These are phyloP conservation scores for Pleurotus tuber-regium DNA, from an alignment of 768 basidiomycete genomes.

Conservation along the genomic window DNA sequence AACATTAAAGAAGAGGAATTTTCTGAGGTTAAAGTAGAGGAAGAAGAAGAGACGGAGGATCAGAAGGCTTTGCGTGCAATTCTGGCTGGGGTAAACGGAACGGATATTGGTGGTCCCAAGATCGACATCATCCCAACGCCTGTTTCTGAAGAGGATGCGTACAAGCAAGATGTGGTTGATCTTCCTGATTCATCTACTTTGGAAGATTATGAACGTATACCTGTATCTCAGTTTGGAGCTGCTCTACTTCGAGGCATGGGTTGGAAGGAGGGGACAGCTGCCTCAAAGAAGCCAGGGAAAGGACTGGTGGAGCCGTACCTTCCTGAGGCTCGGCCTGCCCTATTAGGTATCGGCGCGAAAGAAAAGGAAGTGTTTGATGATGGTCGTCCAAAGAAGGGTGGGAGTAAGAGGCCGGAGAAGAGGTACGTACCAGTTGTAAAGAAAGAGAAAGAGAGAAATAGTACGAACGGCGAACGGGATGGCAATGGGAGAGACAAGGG, in stretches of 20 bases:
- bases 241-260: constrained; percentile 96
- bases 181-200: constrained; percentile 75
- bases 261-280: constrained; percentile 83
- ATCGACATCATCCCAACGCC: constrained; percentile 67
- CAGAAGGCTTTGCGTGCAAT: constrained; percentile 78
- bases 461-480: neutral
- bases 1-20: constrained; percentile 20
- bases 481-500: constrained; percentile 13
- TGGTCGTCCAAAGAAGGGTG: constrained; percentile 50
- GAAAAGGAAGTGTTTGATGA: constrained; percentile 73
- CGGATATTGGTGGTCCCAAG: constrained; percentile 34
- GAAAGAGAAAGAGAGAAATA: constrained; percentile 49
- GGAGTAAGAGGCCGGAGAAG: constrained; percentile 55
- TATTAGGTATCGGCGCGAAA: constrained; percentile 94
- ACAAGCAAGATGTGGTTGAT: constrained; percentile 77
- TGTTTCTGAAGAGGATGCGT: constrained; percentile 78
- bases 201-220: constrained; percentile 87
- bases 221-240: constrained; percentile 89
- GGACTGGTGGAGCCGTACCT: constrained; percentile 77
- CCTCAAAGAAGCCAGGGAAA: constrained; percentile 58
- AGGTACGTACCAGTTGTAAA: constrained; percentile 84
- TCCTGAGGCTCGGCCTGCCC: constrained; percentile 77
- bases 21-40: constrained; percentile 27
- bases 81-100: constrained; percentile 52
- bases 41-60: constrained; percentile 67